These are phyloP conservation scores for Arthrocladium fulminans DNA, from an alignment of 2,329 filamentous ascomycete genomes.

Conservation along the genomic window DNA sequence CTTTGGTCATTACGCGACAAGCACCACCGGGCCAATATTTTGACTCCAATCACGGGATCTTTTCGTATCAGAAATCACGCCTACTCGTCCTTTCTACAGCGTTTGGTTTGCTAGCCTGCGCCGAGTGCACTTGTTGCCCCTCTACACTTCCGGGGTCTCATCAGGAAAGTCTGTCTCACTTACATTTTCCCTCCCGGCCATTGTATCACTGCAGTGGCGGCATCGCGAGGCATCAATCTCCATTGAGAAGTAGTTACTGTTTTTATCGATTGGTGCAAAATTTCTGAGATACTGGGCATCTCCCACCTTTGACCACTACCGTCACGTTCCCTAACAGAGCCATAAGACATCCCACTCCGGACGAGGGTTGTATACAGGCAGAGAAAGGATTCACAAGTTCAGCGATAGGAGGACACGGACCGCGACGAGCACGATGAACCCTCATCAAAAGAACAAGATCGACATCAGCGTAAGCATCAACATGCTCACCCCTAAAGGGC, in stretches of 20 bases:
- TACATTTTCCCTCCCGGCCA: background rate
- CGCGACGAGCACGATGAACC: constrained; percentile 63
- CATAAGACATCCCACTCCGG: background rate
- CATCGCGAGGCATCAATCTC: background rate
- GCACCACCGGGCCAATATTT: background rate
- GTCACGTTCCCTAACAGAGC: background rate
- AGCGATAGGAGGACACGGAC: no score
- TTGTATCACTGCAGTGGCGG: constrained; percentile 1
- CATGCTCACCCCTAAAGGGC: background rate
- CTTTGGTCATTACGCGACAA: background rate
- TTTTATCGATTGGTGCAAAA: background rate
- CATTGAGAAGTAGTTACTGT: background rate
- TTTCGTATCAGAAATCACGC: constrained; percentile 1
- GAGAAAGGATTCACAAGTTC: no score
- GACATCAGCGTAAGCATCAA: constrained; percentile 60
- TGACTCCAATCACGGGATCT: background rate
- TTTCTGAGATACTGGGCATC: background rate
- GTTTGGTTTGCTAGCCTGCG: background rate
- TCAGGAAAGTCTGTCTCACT: background rate
- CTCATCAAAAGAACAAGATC: constrained; percentile 96
- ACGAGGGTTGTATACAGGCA: no score
- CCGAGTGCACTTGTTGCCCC: constrained; percentile 1
- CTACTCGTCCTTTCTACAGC: background rate
- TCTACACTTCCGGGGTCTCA: background rate
- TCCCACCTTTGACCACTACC: background rate